A percentile compares a stretch with the other conserved stretches of the same genome.
Conservation (phyloP, 2,329 filamentous ascomycete species). For the Verticillium nonalfalfae region DNA sequence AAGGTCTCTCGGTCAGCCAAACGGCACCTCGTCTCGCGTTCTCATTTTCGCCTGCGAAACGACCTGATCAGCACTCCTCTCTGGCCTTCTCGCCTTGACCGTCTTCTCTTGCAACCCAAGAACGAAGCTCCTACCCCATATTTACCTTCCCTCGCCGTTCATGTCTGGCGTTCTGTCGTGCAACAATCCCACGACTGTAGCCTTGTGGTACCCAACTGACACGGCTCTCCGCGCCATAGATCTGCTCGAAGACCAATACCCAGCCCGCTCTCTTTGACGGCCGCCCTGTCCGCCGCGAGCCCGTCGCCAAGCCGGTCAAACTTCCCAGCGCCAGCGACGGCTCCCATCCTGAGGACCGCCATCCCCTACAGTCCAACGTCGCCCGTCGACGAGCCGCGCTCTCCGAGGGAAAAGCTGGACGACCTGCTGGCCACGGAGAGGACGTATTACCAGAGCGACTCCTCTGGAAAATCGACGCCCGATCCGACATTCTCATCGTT, state of each 20-base stretch:
- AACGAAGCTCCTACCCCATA: background rate
- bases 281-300: constrained; percentile 35
- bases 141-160: background rate
- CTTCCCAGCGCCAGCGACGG: constrained; percentile 21
- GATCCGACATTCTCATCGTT: constrained; percentile 23
- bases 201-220: constrained; percentile 14
- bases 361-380: constrained; percentile 25
- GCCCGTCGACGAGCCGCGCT: constrained; percentile 16
- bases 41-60: constrained; percentile 2
- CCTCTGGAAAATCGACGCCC: constrained; percentile 24
- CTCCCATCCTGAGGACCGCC: constrained; percentile 9
- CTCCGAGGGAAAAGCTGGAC: constrained; percentile 9
- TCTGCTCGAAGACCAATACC: constrained; percentile 39
- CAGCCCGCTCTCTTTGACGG: constrained; percentile 41
- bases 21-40: constrained; percentile 9
- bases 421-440: constrained; percentile 15
- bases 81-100: constrained; percentile 10
- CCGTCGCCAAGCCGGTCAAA: constrained; percentile 20
- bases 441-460: constrained; percentile 30
- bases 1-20: background rate
- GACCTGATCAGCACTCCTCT: too few species aligned
- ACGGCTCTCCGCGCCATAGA: constrained; percentile 25
- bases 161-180: constrained; percentile 16
- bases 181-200: constrained; percentile 12
- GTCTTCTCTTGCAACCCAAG: constrained; percentile 7